Evolutionary conservation across 2,329 filamentous ascomycete species (phyloP), one percentile per base, ranked within the genome.

Genomic region (Clonostachys byssicola): DNA sequence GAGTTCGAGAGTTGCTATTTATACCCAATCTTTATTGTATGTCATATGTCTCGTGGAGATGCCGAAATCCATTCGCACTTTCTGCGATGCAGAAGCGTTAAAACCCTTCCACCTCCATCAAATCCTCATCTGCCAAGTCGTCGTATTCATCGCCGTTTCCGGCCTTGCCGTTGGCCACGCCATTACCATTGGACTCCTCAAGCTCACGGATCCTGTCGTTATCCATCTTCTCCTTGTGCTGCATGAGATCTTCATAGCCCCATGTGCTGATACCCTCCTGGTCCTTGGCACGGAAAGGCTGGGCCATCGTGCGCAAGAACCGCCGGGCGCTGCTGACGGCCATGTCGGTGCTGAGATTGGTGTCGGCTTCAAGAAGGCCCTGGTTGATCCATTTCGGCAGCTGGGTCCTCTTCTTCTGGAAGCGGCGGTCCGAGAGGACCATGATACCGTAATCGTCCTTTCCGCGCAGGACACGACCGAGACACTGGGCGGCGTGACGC

Each of bases 381-480:
- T 95, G 88, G 52, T 86, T 88, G 60, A 99, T 99, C 94, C 94
- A 99, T 63, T 96, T 96, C 12, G 94, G 94, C 30, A 99, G 75
- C 68, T 99, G 95, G 4, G 68, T 77, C 36, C 91, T 79, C 70
- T 97, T 97, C 72, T 94, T 95, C 63, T 90, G 86, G 66, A 96
- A 99, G 16, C 94, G 83, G 40, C 89, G 85, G 65, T 99, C 94
- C 3, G 95, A 94, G 30, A 99, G 77, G 5, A 99, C 92, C 94
- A 99, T 99, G 73, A 99, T 89, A n/a, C 94, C 94, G 66, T 99
- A 99, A 67, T 99, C 94, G 62, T 99, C 95, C 66, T 99, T 99
- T 20, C 94, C 94, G 58, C 94, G 80, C 52, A 99, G 74, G 40
- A 99, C 94, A 62, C 94, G 92, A 13, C 94, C 95, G 2, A 99